These are phyloP conservation scores for Didymosphaeria variabile DNA, from an alignment of 2,329 filamentous ascomycete genomes.

Conservation along the genomic window DNA sequence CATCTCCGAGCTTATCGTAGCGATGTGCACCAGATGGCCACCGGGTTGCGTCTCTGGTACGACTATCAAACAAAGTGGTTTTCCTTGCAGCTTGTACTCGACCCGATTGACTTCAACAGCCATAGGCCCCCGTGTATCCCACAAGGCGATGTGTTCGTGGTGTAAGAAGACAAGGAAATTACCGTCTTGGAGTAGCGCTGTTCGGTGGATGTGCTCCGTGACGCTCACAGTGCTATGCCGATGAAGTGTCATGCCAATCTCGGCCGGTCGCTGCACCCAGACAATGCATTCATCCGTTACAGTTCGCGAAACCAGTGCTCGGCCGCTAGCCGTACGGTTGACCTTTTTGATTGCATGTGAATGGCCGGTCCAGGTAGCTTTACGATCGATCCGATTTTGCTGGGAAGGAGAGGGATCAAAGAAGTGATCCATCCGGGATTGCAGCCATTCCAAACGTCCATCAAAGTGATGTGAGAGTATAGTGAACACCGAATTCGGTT, in stretches of 20 bases:
- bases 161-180: slow-evolving; percentile 84
- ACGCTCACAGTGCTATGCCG: slow-evolving; percentile 75
- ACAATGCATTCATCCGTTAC: slow-evolving; percentile 80
- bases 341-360: slow-evolving; percentile 83
- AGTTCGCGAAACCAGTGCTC: slow-evolving; percentile 82
- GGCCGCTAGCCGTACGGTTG: slow-evolving; percentile 82
- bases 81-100: slow-evolving; percentile 69
- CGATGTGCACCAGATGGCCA: slow-evolving; percentile 68
- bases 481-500: slow-evolving; percentile 70
- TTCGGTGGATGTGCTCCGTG: slow-evolving; percentile 78
- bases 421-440: slow-evolving; percentile 78
- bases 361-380: slow-evolving; percentile 84
- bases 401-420: slow-evolving; percentile 75
- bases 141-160: slow-evolving; percentile 74
- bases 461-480: slow-evolving; percentile 86
- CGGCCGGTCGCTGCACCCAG: slow-evolving; percentile 74
- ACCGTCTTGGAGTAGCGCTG: slow-evolving; percentile 79
- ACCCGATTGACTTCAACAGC: slow-evolving; percentile 68
- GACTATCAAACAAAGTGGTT: slow-evolving; percentile 80
- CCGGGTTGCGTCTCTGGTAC: slow-evolving; percentile 71
- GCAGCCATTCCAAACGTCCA: slow-evolving; percentile 83
- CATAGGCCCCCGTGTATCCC: slow-evolving; percentile 74
- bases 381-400: slow-evolving; percentile 66
- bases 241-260: slow-evolving; percentile 63
- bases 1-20: slow-evolving; percentile 82